These are phyloP conservation scores for Clitoria ternatea DNA, from an alignment of 306 rosid genomes.

Conservation along the genomic window DNA sequence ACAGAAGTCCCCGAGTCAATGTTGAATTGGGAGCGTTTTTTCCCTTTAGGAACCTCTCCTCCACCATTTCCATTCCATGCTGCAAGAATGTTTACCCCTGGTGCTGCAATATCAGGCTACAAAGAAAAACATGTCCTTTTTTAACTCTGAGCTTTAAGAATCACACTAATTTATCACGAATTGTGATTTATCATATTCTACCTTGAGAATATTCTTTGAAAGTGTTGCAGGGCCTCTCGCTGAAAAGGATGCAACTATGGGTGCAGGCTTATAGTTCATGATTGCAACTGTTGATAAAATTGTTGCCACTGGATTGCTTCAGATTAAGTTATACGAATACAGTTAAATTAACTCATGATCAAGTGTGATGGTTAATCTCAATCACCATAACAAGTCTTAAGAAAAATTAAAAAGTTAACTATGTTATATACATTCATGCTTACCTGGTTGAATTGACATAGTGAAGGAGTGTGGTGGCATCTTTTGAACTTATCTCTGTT, in stretches of 20 bases:
- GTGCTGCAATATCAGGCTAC: slow-evolving; percentile 93
- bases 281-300: slow-evolving; percentile 54
- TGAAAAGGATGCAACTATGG: slow-evolving; percentile 57
- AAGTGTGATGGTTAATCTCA: too few relatives aligned
- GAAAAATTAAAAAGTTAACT: too few relatives aligned
- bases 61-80: slow-evolving; percentile 58
- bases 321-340: background rate
- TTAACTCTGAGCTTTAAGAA: background rate
- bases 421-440: too few relatives aligned
- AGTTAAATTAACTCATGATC: background rate
- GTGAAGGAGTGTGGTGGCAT: slow-evolving; percentile 41
- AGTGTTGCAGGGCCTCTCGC: slow-evolving; percentile 72
- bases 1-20: slow-evolving; percentile 76
- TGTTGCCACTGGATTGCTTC: slow-evolving; percentile 63
- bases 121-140: background rate
- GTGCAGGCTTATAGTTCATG: slow-evolving; percentile 64
- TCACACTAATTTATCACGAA: background rate
- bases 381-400: too few relatives aligned
- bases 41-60: slow-evolving; percentile 20
- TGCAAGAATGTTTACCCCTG: slow-evolving; percentile 86
- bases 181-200: background rate
- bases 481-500: slow-evolving; percentile 40
- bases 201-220: slow-evolving; percentile 66
- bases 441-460: slow-evolving; percentile 72
- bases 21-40: slow-evolving; percentile 38